Percentiles rank a stretch among this genome's conserved stretches.
Conservation (phyloP, 805 yeast genomes). For the Lachancea fermentati region DNA sequence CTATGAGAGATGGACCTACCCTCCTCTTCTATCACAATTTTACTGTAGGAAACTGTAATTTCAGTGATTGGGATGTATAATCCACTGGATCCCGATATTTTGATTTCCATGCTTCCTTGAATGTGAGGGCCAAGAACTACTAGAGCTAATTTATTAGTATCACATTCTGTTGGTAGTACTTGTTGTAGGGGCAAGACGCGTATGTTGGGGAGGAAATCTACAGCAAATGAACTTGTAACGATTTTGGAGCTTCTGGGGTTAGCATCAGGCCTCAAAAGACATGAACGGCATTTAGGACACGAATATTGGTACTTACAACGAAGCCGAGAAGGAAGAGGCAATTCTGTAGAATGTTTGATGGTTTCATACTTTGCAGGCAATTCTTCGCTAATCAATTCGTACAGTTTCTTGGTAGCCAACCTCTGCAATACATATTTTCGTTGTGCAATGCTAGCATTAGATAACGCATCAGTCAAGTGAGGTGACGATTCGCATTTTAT, state of each 20-base stretch:
- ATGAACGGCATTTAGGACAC: slow-evolving; percentile 3
- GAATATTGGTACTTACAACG: slow-evolving; percentile 1
- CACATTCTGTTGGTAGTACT: neutral
- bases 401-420: slow-evolving; percentile 1
- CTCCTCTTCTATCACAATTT: neutral
- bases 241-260: slow-evolving; percentile 5
- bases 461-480: too few species aligned
- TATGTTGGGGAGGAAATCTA: slow-evolving; percentile 1
- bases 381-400: slow-evolving; percentile 6
- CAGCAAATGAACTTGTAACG: slow-evolving; percentile 3
- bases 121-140: slow-evolving; percentile 1
- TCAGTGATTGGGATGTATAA: slow-evolving; percentile 4
- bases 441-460: neutral
- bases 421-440: neutral
- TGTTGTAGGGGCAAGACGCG: neutral
- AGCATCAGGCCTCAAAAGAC: neutral
- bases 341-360: neutral
- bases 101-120: neutral
- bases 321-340: slow-evolving; percentile 2
- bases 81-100: slow-evolving; percentile 3
- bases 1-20: neutral
- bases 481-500: neutral
- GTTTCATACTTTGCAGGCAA: neutral
- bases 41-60: neutral
- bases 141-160: slow-evolving; percentile 1